Base-by-base conservation (phyloP, 768 basidiomycete genomes). In the Tephrocybe sp. region DNA sequence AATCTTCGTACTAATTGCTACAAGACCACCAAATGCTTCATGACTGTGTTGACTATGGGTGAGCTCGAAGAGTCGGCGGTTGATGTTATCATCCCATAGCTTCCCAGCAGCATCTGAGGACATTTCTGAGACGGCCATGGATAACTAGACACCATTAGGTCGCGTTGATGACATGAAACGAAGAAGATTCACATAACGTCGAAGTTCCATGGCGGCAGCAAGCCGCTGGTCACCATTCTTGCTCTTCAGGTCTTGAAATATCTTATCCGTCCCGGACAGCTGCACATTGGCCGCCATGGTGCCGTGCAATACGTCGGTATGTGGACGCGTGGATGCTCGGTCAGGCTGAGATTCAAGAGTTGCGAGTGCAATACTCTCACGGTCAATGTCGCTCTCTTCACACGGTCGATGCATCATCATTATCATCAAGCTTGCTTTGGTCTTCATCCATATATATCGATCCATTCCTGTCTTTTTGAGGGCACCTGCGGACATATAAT, bases 11-110 rank as follows among this genome's bases (percentile, higher is more conserved):
- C 92, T 88, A 61, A 97, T 97, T 19, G 93, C 94, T 47, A 86
- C 67, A 27, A 97, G 71, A 27, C 92, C 94, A 12, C 92, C 94
- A 46, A 93, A 79, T 55, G 89, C 88, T 64, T 94, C 92, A 19
- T 76, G 72, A 44, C 76, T 80, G 61, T 82, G 84, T 61, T 84
- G 83, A 59, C 88, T 89, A 61, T 94, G 91, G 49, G 89, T 85
- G 38, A 93, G 77, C 57, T 88, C 86, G 61, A 92, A 91, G 45
- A 94, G 71, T 30, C 83, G 73, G 54, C 81, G 77, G 62, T 85
- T 92, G 57, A 94, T 86, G 48, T 82, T 83, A 55, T 91, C 86
- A 53, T 92, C 88, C 89, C 90, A 93, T 42, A 92, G 70, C 63
- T 91, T 90, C 0, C 83, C 79, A 9, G 86, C 84, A 11, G 82